Conservation (phyloP, 2,329 filamentous ascomycete species). For the Cadophora luteo-olivacea region DNA sequence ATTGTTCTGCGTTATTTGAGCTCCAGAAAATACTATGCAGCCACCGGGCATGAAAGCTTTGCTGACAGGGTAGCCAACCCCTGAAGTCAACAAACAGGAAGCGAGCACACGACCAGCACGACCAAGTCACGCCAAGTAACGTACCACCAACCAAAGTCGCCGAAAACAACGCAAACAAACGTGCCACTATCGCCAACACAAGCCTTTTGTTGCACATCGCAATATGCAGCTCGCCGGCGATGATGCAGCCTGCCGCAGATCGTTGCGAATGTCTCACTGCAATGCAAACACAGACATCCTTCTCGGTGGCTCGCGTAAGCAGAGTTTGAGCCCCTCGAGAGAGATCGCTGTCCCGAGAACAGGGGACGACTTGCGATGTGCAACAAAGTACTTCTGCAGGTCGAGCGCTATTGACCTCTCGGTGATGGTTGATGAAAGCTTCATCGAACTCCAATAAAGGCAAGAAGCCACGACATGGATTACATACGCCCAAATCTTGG, state of each 20-base stretch:
- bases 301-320: neutral
- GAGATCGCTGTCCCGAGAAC: neutral
- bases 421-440: too few relatives aligned
- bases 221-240: constrained; percentile 13
- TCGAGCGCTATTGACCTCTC: too few relatives aligned
- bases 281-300: too few relatives aligned
- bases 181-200: neutral
- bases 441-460: too few relatives aligned
- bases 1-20: neutral
- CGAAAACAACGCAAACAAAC: neutral
- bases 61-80: neutral
- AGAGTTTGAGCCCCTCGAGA: neutral
- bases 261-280: constrained; percentile 3
- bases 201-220: constrained; percentile 11
- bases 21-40: neutral
- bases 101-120: too few relatives aligned
- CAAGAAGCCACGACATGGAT: too few relatives aligned
- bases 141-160: neutral
- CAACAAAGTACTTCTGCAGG: neutral
- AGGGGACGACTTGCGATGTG: neutral
- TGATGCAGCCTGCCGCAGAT: constrained; percentile 7
- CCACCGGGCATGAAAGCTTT: neutral
- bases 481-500: too few relatives aligned
- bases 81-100: constrained; percentile 4
- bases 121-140: neutral